phyloP scores from a whole-genome alignment of 768 basidiomycete species.

The Panaeolus cyanescens region DNA sequence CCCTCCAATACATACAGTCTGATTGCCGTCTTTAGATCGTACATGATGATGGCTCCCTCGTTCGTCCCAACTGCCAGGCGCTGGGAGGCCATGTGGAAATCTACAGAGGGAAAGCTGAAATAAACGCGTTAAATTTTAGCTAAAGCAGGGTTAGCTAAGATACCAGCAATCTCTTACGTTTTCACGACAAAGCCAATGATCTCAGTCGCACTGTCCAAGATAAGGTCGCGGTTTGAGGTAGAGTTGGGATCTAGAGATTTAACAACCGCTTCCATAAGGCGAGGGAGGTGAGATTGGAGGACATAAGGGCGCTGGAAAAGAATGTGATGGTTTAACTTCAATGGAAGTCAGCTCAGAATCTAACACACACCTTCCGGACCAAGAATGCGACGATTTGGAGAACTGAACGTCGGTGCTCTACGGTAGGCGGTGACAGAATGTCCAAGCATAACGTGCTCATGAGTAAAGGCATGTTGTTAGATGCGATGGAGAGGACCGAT shows the following conservation, averaged over 20 bases:
- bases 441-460: constrained; percentile 94
- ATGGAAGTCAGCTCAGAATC: not conserved
- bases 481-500: constrained; percentile 85
- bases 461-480: constrained; percentile 82
- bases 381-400: constrained; percentile 94
- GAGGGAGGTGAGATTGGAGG: constrained; percentile 80
- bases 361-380: constrained; percentile 72
- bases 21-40: constrained; percentile 94
- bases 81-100: constrained; percentile 87
- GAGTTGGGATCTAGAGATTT: constrained; percentile 94
- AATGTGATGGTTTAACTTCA: not conserved
- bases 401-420: constrained; percentile 82
- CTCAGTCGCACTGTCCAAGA: constrained; percentile 89
- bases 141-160: not conserved
- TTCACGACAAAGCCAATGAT: constrained; percentile 94
- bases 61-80: constrained; percentile 90
- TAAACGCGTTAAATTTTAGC: not conserved
- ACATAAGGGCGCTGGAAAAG: constrained; percentile 72
- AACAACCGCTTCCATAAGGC: constrained; percentile 92
- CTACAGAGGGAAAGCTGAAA: constrained; percentile 85
- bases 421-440: constrained; percentile 73
- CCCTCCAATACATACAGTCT: constrained; percentile 94
- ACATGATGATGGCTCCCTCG: constrained; percentile 95
- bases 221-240: constrained; percentile 74
- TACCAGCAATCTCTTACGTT: constrained; percentile 54